phyloP scores from a whole-genome alignment of 768 basidiomycete genomes.

The Pleurotus pulmonarius region DNA sequence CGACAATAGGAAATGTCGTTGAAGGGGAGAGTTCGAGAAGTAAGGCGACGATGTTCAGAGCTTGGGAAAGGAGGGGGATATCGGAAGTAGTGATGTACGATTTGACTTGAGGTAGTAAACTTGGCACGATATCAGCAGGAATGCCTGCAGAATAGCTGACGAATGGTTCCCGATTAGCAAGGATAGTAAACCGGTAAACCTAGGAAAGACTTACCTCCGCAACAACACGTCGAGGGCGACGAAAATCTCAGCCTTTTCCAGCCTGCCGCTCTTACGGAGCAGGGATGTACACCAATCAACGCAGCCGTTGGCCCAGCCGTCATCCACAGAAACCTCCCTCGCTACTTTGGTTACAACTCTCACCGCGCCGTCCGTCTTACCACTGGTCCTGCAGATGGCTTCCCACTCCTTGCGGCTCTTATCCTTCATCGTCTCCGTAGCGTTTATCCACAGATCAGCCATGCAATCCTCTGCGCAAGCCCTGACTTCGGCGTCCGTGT shows the following conservation, averaged over 20 bases:
- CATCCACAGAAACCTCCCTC: constrained; percentile 61
- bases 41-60: constrained; percentile 60
- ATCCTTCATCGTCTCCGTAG: constrained; percentile 62
- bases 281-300: constrained; percentile 74
- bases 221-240: constrained; percentile 70
- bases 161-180: neutral
- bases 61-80: constrained; percentile 73
- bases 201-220: constrained; percentile 42
- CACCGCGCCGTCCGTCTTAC: constrained; percentile 73
- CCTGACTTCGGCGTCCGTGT: constrained; percentile 91
- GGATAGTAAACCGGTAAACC: neutral
- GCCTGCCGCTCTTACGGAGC: constrained; percentile 73
- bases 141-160: constrained; percentile 35
- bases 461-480: constrained; percentile 77
- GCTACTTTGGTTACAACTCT: constrained; percentile 84
- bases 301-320: constrained; percentile 79
- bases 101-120: constrained; percentile 71
- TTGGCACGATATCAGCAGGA: constrained; percentile 56
- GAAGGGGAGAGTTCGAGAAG: constrained; percentile 66
- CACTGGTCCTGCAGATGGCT: constrained; percentile 64
- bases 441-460: constrained; percentile 85
- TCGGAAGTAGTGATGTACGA: constrained; percentile 72
- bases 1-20: constrained; percentile 72
- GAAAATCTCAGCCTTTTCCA: constrained; percentile 80
- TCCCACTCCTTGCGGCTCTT: constrained; percentile 81